Evolutionary conservation across 1,284 basidiomycete genomes (phyloP).

Genomic region (Cystobasidium slooffiae): DNA sequence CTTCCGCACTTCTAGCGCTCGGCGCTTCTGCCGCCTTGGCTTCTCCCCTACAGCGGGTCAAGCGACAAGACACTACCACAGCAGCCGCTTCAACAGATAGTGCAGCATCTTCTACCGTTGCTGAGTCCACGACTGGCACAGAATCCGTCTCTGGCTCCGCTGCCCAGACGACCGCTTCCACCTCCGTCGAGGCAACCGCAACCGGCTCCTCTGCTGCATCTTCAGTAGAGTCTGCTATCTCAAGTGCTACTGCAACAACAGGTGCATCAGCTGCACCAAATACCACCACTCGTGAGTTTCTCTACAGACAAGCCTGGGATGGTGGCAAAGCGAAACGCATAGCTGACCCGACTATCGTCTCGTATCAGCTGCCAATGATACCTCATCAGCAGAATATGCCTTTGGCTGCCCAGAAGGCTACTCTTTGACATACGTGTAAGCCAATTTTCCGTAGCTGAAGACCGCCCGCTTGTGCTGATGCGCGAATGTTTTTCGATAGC

Average conservation of each 20-base stretch:
- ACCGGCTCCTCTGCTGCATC: conserved; percentile 39
- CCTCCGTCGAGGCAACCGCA: conserved; percentile 45
- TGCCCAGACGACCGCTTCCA: conserved; percentile 42
- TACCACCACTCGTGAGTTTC: conserved; percentile 11
- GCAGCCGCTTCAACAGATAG: conserved; percentile 45
- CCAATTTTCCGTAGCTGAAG: background rate
- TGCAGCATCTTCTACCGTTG: conserved; percentile 38
- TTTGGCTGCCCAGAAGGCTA: conserved; percentile 38
- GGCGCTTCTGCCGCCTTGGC: conserved; percentile 40
- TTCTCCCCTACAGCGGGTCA: conserved; percentile 23
- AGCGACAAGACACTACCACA: conserved; percentile 50
- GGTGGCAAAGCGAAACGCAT: too few relatives aligned
- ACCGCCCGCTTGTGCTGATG: background rate
- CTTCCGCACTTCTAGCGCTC: conserved; percentile 35
- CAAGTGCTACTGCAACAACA: conserved; percentile 14
- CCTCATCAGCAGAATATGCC: conserved; percentile 11
- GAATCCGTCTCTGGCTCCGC: conserved; percentile 51
- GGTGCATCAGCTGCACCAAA: conserved; percentile 13
- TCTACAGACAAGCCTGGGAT: background rate
- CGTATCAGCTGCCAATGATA: conserved; percentile 20
- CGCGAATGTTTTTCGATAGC: background rate
- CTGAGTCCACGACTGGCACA: conserved; percentile 14
- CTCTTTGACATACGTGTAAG: conserved; percentile 39
- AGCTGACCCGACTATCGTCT: background rate
- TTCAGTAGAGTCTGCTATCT: conserved; percentile 30